Conservation (phyloP, 192 early-diverging fungal species). For the Coemansia sp. region DNA sequence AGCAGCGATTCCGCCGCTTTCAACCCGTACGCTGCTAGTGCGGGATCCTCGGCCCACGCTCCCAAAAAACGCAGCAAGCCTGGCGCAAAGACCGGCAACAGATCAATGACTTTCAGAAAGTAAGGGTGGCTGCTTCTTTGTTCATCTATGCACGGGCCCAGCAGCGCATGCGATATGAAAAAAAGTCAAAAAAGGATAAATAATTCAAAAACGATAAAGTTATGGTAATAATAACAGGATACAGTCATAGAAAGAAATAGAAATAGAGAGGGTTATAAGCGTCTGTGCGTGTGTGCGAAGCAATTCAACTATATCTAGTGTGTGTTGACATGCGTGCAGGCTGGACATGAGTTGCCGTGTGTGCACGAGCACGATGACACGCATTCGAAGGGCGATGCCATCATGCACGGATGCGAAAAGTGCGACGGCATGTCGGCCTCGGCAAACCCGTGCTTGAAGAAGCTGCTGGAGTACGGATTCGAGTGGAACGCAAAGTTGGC, state of each 20-base stretch:
- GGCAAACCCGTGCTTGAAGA: conserved; percentile 46
- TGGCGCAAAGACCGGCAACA: conserved; percentile 31
- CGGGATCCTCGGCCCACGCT: conserved; percentile 7
- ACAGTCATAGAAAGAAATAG: not conserved
- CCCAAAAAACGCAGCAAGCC: conserved; percentile 14
- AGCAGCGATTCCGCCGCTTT: conserved; percentile 13
- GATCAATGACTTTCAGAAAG: conserved; percentile 38
- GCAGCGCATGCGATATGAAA: not conserved
- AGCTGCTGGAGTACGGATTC: conserved; percentile 43
- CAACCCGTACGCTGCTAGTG: conserved; percentile 34
- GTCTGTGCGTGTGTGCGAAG: not conserved
- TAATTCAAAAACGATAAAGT: not conserved
- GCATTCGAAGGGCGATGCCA: conserved; percentile 41
- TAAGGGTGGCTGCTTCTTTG: conserved; percentile 4
- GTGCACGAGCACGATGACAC: conserved; percentile 18
- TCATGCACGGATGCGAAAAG: conserved; percentile 36
- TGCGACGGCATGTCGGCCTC: conserved; percentile 43
- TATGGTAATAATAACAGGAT: not conserved
- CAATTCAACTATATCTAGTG: not conserved
- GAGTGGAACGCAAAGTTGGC: conserved; percentile 46
- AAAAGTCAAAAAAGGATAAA: not conserved
- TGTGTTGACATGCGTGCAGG: conserved; percentile 2
- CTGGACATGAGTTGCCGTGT: conserved; percentile 8
- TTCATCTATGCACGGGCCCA: not conserved
- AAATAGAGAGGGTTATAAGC: not conserved